A percentile compares a stretch with the other conserved stretches of the same genome.
These are phyloP conservation scores for Gonium pectorale DNA, from an alignment of 139 green algal species.

Conservation along the genomic window DNA sequence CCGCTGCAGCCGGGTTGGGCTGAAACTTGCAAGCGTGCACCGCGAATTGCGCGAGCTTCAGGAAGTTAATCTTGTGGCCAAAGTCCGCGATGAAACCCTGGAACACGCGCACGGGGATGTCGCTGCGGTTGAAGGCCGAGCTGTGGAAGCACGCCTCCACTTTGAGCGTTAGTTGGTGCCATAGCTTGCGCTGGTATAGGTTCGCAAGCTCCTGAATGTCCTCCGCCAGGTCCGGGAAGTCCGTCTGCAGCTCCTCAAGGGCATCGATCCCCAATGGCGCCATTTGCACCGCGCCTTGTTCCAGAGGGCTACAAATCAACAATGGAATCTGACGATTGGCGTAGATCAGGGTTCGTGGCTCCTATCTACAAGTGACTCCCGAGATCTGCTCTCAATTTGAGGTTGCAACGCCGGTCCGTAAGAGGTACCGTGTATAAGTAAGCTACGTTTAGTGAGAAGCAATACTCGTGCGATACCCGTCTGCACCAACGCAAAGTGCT, in stretches of 20 bases:
- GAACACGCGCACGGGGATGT: constrained; percentile 85
- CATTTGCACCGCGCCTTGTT: too few species aligned
- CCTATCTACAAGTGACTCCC: too few species aligned
- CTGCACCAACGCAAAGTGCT: too few species aligned
- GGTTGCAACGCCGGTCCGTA: too few species aligned
- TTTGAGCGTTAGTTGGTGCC: constrained; percentile 96
- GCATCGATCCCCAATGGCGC: constrained; percentile 51
- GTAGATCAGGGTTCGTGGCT: too few species aligned
- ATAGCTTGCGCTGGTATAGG: constrained; percentile 94
- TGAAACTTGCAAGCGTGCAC: constrained; percentile 74
- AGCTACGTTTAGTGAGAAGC: too few species aligned
- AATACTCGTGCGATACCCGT: too few species aligned
- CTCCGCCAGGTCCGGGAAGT: constrained; percentile 66
- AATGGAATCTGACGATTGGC: too few species aligned
- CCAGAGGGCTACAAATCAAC: too few species aligned
- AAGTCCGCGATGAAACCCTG: constrained; percentile 93
- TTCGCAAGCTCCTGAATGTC: constrained; percentile 70
- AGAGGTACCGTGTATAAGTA: too few species aligned
- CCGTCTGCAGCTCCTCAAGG: constrained; percentile 64
- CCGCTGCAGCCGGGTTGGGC: constrained; percentile 37
- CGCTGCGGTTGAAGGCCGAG: constrained; percentile 63
- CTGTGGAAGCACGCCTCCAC: constrained; percentile 78
- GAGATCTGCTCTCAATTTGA: too few species aligned
- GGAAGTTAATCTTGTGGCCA: constrained; percentile 91
- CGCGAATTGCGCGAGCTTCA: constrained; percentile 93